Conservation (phyloP, 108 stramenopile species). For the Nannochloropsis oceanica region DNA sequence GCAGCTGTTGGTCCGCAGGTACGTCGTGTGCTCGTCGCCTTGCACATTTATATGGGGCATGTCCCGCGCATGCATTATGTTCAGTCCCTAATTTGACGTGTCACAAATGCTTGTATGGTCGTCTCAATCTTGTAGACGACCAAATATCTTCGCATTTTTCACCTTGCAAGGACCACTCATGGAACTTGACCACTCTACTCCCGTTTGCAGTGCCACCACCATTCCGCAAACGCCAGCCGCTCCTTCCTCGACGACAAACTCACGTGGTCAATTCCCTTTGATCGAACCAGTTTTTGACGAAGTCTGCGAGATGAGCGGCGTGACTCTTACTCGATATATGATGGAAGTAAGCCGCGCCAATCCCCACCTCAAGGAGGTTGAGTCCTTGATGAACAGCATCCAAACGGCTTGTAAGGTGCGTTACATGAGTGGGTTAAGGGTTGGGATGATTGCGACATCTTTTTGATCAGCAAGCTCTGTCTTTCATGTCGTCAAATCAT, state of each 20-base stretch:
- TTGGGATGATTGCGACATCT: not conserved
- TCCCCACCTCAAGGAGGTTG: slow-evolving; percentile 44
- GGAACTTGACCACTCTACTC: too few relatives aligned
- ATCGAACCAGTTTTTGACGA: not conserved
- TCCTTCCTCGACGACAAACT: not conserved
- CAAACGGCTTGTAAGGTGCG: slow-evolving; percentile 61
- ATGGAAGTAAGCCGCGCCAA: slow-evolving; percentile 30
- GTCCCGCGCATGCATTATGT: too few relatives aligned
- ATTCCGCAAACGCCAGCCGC: not conserved
- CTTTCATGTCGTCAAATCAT: not conserved
- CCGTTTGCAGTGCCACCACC: not conserved
- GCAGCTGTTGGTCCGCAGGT: too few relatives aligned
- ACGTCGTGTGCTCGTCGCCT: too few relatives aligned
- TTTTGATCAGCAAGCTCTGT: not conserved
- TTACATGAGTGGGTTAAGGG: not conserved
- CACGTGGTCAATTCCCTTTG: not conserved
- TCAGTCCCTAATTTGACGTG: too few relatives aligned
- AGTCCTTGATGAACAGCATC: slow-evolving; percentile 55
- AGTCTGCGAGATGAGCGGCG: not conserved
- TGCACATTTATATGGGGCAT: too few relatives aligned
- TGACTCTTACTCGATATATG: slow-evolving; percentile 41
- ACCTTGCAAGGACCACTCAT: too few relatives aligned
- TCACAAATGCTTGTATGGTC: too few relatives aligned
- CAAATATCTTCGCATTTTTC: too few relatives aligned
- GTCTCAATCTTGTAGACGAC: too few relatives aligned